A percentile compares a stretch with the other conserved stretches of the same genome.
phyloP scores from a whole-genome alignment of 345 rosid genomes.

The Citrus unshiu region DNA sequence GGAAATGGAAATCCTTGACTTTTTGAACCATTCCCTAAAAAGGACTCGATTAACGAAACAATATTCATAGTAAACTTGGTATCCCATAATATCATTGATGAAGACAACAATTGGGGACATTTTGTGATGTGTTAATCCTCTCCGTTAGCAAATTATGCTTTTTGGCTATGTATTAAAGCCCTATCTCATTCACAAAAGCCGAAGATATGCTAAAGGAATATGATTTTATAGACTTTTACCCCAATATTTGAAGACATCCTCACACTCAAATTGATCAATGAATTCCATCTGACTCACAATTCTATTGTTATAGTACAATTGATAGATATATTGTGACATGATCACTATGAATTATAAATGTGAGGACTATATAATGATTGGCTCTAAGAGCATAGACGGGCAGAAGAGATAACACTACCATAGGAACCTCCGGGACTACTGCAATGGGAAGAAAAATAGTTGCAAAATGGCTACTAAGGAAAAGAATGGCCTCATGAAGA shows the following conservation, averaged over 20 bases:
- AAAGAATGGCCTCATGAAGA: no score
- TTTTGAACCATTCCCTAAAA: no score
- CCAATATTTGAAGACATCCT: background rate
- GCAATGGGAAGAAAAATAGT: no score
- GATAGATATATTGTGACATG: rapidly evolving
- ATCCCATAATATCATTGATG: background rate
- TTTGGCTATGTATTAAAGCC: background rate
- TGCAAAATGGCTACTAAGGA: no score
- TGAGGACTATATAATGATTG: no score
- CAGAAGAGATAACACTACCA: no score
- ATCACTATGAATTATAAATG: no score
- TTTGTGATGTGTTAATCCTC: background rate
- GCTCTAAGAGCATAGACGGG: no score
- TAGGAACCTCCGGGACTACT: no score
- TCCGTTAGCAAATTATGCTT: background rate
- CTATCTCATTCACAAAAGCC: background rate
- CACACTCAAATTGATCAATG: background rate
- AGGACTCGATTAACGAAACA: rapidly evolving
- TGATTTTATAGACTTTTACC: background rate
- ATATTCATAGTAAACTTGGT: no score
- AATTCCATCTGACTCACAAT: rapidly evolving
- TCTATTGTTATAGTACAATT: background rate
- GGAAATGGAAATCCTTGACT: no score
- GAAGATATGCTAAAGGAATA: background rate
- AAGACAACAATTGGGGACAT: background rate